Evolutionary conservation across 805 yeast genomes (phyloP).

Genomic region (Yamadazyma scolyti): DNA sequence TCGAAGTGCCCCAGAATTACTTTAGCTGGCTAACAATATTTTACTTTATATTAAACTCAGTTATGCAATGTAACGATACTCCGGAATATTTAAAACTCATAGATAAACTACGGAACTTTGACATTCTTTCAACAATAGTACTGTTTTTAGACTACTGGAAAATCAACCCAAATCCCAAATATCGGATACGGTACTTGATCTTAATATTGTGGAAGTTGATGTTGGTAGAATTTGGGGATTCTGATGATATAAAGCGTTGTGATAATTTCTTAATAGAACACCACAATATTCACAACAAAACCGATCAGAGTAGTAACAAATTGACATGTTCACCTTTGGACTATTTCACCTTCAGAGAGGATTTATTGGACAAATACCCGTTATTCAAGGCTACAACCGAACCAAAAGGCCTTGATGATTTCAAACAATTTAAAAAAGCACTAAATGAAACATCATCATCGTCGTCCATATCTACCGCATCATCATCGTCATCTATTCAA

Average conservation of each 20-base stretch:
- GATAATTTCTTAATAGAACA: conserved; percentile 44
- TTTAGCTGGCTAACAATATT: conserved; percentile 30
- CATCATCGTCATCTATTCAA: conserved; percentile 16
- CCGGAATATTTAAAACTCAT: conserved; percentile 10
- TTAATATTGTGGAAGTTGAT: conserved; percentile 51
- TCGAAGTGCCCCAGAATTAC: conserved; percentile 9
- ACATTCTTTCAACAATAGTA: conserved; percentile 43
- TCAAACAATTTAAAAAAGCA: conserved; percentile 16
- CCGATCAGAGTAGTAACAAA: conserved; percentile 16
- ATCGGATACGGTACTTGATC: conserved; percentile 57
- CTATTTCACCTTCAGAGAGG: conserved; percentile 75
- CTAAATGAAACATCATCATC: conserved; percentile 23
- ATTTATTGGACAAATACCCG: conserved; percentile 73
- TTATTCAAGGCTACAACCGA: conserved; percentile 53
- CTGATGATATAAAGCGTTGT: conserved; percentile 32
- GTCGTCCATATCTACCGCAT: not conserved
- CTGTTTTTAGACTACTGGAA: conserved; percentile 64
- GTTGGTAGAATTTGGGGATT: conserved; percentile 61
- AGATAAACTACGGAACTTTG: conserved; percentile 20
- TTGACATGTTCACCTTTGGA: conserved; percentile 76
- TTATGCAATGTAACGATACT: conserved; percentile 11
- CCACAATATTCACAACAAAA: conserved; percentile 30
- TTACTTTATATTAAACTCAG: conserved; percentile 28
- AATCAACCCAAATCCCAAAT: conserved; percentile 39
- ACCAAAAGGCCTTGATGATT: conserved; percentile 10